phyloP scores from a whole-genome alignment of 306 rosid genomes.

The Inga laurina region DNA sequence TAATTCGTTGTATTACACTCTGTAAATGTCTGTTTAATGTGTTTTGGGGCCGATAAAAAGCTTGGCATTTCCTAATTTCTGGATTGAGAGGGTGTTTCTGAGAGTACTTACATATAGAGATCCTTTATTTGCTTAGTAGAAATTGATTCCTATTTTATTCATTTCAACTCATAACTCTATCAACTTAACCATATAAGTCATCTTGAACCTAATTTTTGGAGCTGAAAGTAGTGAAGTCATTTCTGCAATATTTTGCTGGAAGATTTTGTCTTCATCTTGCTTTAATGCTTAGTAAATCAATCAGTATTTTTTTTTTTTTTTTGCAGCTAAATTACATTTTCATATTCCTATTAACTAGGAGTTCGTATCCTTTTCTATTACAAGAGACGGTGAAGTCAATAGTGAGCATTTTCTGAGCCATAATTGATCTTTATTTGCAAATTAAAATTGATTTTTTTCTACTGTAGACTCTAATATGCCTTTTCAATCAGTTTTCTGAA shows the following conservation, averaged over 20 bases:
- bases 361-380: background rate
- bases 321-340: background rate
- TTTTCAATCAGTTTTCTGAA: conserved; percentile 49
- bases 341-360: background rate
- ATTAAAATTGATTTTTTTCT: background rate
- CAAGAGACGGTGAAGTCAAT: background rate
- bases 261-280: background rate
- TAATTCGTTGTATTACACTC: background rate
- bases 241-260: background rate
- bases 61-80: background rate
- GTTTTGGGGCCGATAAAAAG: background rate
- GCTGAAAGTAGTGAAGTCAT: background rate
- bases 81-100: background rate
- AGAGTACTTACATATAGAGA: background rate
- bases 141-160: conserved; percentile 3
- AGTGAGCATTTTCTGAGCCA: background rate
- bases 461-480: background rate
- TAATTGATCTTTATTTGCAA: background rate
- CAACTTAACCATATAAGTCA: background rate
- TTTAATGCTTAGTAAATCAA: background rate
- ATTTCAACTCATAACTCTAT: background rate
- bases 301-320: background rate
- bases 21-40: background rate
- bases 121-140: background rate
- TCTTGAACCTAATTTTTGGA: background rate